phyloP scores from a whole-genome alignment of 208 protist genomes.

The Leishmania amazonensis region DNA sequence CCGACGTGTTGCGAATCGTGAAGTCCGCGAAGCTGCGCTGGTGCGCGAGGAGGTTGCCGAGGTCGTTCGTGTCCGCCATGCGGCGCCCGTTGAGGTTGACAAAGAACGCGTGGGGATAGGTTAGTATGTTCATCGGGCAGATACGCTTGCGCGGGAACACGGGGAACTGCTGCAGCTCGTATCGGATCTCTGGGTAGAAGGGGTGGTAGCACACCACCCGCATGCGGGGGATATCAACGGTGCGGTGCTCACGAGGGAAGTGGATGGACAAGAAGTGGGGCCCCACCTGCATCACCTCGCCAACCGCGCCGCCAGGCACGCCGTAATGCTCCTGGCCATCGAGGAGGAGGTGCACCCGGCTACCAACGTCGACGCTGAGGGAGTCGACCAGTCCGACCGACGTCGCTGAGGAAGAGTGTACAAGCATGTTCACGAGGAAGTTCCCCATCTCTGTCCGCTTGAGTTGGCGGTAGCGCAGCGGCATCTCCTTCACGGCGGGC shows the following conservation, averaged over 20 bases:
- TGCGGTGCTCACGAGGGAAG: conserved; percentile 77
- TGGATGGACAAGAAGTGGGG: conserved; percentile 82
- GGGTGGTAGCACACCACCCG: conserved; percentile 73
- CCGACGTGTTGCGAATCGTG: conserved; percentile 67
- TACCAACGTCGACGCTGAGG: conserved; percentile 76
- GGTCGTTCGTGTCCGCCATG: conserved; percentile 89
- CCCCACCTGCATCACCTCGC: conserved; percentile 75
- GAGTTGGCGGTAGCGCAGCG: conserved; percentile 54
- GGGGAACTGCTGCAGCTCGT: conserved; percentile 85
- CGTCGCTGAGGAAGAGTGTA: conserved; percentile 49
- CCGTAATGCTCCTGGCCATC: conserved; percentile 55
- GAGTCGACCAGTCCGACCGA: conserved; percentile 69
- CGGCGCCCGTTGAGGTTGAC: conserved; percentile 78
- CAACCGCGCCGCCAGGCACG: conserved; percentile 75
- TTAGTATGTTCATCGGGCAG: conserved; percentile 63
- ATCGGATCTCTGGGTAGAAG: conserved; percentile 73
- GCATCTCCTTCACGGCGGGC: conserved; percentile 60
- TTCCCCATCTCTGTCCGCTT: conserved; percentile 82
- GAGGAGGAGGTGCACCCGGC: conserved; percentile 72
- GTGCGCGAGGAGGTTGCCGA: conserved; percentile 83
- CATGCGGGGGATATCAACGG: conserved; percentile 79
- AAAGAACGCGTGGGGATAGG: conserved; percentile 55
- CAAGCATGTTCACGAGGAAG: conserved; percentile 80
- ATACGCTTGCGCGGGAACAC: conserved; percentile 77
- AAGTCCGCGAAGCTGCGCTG: conserved; percentile 86